Percentiles rank a stretch among this genome's conserved stretches.
phyloP scores from a whole-genome alignment of 2,329 filamentous ascomycete genomes.

The Penicillium nordicum region DNA sequence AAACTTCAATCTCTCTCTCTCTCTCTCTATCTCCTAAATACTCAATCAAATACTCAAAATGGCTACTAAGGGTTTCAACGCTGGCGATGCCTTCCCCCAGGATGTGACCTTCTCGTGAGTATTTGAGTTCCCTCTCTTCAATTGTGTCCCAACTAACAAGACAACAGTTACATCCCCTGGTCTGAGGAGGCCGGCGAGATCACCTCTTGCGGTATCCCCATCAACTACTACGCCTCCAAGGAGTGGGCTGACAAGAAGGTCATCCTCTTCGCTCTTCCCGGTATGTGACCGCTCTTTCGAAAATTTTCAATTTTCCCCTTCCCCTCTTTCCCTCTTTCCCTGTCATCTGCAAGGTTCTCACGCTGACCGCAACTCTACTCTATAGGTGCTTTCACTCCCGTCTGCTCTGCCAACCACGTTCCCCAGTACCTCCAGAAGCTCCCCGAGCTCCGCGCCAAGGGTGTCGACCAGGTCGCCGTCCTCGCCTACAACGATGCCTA shows the following conservation, averaged over 20 bases:
- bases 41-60: slow-evolving; percentile 39
- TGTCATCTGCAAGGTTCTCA: slow-evolving; percentile 7
- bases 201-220: slow-evolving; percentile 72
- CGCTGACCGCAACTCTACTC: slow-evolving; percentile 16
- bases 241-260: slow-evolving; percentile 69
- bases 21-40: background rate
- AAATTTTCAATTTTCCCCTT: background rate
- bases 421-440: slow-evolving; percentile 74
- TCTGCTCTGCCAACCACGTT: slow-evolving; percentile 77
- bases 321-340: background rate
- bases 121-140: background rate
- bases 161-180: slow-evolving; percentile 69
- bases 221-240: slow-evolving; percentile 75
- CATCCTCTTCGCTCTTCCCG: slow-evolving; percentile 65
- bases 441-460: slow-evolving; percentile 69
- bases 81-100: slow-evolving; percentile 78
- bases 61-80: slow-evolving; percentile 64
- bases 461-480: slow-evolving; percentile 76
- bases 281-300: slow-evolving; percentile 35
- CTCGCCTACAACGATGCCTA: slow-evolving; percentile 81
- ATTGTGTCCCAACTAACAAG: slow-evolving; percentile 4
- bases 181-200: slow-evolving; percentile 65
- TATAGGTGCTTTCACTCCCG: slow-evolving; percentile 75
- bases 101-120: slow-evolving; percentile 72
- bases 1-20: slow-evolving; percentile 4